A percentile compares a stretch with the other conserved stretches of the same genome.
Conservation (phyloP, 495 filamentous ascomycete genomes). For the Penicillium argentinense region DNA sequence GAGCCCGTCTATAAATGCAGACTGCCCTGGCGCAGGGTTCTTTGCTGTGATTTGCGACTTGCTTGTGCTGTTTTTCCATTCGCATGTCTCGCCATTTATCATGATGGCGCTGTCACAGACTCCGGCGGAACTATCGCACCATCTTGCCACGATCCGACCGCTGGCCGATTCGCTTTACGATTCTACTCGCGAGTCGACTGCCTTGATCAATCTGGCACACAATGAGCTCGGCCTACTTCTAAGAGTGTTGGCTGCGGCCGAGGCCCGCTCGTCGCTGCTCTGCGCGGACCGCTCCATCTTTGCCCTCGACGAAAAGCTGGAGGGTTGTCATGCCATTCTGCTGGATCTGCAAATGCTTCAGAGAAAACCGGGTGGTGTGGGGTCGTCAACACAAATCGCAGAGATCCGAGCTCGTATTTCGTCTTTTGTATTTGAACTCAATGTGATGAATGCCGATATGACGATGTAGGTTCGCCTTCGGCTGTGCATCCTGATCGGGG, state of each 20-base stretch:
- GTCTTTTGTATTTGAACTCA: constrained; percentile 16
- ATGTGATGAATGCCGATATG: constrained; percentile 18
- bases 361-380: background rate
- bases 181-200: constrained; percentile 10
- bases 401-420: constrained; percentile 16
- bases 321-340: constrained; percentile 9
- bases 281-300: background rate
- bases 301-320: constrained; percentile 5
- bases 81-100: background rate
- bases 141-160: constrained; percentile 9
- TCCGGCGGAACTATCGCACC: constrained; percentile 5
- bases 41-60: background rate
- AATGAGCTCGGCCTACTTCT: constrained; percentile 18
- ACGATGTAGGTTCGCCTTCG: constrained; percentile 15
- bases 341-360: constrained; percentile 16
- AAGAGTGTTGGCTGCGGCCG: constrained; percentile 2
- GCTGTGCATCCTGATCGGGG: background rate
- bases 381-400: constrained; percentile 1
- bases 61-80: background rate
- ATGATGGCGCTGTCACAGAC: constrained; percentile 9
- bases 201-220: constrained; percentile 12
- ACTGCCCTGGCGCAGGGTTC: background rate
- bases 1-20: background rate
- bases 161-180: constrained; percentile 16
- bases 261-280: background rate